A percentile compares a stretch with the other conserved stretches of the same genome.
Evolutionary conservation across 2,329 filamentous ascomycete species (phyloP).

Genomic region (Beauveria sp.): DNA sequence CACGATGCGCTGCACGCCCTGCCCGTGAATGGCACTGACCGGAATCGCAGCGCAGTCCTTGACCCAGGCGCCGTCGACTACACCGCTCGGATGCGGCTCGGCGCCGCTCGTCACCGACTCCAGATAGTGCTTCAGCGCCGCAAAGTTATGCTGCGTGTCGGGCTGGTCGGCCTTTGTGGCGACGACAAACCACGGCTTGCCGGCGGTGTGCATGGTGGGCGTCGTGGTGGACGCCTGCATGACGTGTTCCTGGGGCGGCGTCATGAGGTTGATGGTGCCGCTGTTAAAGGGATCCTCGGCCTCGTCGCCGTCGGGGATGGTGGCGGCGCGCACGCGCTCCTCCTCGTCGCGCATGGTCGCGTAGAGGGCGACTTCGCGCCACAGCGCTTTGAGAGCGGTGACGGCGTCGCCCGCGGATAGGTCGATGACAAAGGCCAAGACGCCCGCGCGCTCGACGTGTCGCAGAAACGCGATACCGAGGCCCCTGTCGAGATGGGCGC

Average conservation of each 20-base stretch:
- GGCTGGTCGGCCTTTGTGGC: constrained; percentile 87
- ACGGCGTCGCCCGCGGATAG: constrained; percentile 74
- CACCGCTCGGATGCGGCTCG: constrained; percentile 64
- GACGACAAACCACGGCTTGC: constrained; percentile 94
- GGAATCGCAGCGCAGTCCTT: constrained; percentile 65
- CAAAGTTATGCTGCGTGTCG: constrained; percentile 71
- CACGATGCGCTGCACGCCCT: constrained; percentile 70
- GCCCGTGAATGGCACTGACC: constrained; percentile 79
- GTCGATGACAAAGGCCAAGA: constrained; percentile 91
- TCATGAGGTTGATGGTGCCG: neutral
- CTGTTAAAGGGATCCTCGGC: constrained; percentile 14
- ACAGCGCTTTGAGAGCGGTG: constrained; percentile 68
- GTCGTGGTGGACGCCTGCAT: constrained; percentile 31
- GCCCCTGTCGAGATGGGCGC: constrained; percentile 85
- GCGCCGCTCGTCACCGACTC: constrained; percentile 53
- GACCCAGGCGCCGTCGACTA: constrained; percentile 46
- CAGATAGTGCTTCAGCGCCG: constrained; percentile 62
- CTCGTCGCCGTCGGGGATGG: constrained; percentile 50
- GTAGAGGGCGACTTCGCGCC: constrained; percentile 86
- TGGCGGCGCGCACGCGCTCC: constrained; percentile 52
- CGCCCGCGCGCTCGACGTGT: constrained; percentile 87
- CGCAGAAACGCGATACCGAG: constrained; percentile 87
- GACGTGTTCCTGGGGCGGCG: neutral
- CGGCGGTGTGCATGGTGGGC: constrained; percentile 64
- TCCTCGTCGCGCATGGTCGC: constrained; percentile 69